These are phyloP conservation scores for Dendrocalamus latiflorus DNA, from an alignment of 202 grass and related monocot species.

Conservation along the genomic window DNA sequence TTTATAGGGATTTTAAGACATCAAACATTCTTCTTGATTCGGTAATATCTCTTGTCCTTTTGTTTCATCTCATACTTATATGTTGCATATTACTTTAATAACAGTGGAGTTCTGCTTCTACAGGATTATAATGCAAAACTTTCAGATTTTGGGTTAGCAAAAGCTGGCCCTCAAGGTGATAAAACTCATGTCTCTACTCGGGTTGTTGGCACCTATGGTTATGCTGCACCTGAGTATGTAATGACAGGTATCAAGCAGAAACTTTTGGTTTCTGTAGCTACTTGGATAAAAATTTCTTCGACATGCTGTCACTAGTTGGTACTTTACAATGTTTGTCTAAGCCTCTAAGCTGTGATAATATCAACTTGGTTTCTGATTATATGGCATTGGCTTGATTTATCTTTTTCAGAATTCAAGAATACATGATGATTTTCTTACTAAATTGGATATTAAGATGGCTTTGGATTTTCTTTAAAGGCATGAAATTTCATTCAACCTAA, in stretches of 20 bases:
- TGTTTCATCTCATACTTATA: conserved; percentile 3
- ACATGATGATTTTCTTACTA: not conserved
- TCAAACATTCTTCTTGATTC: conserved; percentile 85
- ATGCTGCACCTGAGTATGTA: conserved; percentile 86
- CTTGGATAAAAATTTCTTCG: not conserved
- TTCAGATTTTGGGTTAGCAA: conserved; percentile 82
- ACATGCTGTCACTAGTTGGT: not conserved
- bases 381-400: not conserved
- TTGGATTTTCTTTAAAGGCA: not conserved
- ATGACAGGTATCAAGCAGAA: conserved; percentile 66
- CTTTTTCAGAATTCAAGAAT: not conserved
- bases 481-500: not conserved
- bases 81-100: conserved; percentile 20
- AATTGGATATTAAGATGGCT: not conserved
- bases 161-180: conserved; percentile 84
- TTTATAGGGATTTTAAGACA: conserved; percentile 94
- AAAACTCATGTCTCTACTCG: conserved; percentile 83
- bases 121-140: conserved; percentile 89
- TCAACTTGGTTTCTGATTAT: not conserved
- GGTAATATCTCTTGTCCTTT: conserved; percentile 31
- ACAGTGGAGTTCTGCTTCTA: not conserved
- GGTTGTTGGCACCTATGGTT: conserved; percentile 82
- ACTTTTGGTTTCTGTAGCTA: not conserved
- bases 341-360: not conserved
- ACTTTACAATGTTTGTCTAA: not conserved